Percentiles rank a stretch among this genome's conserved stretches.
Evolutionary conservation across 768 basidiomycete genomes (phyloP).

Genomic region (Termitomyces titanicus): DNA sequence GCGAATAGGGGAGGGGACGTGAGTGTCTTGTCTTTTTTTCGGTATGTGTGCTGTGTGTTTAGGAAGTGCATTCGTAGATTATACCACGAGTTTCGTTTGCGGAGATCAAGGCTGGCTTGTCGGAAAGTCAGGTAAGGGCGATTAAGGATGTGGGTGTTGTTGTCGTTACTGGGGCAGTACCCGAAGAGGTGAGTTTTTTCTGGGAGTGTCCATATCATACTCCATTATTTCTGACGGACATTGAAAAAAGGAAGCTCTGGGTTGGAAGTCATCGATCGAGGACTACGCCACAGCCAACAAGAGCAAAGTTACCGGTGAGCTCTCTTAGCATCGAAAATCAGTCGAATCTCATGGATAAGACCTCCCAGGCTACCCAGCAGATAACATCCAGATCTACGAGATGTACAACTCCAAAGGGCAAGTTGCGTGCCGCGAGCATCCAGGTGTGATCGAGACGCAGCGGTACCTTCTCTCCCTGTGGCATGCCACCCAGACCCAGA

Average conservation of each 20-base stretch:
- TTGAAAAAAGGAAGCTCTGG: constrained; percentile 45
- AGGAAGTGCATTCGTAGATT: constrained; percentile 28
- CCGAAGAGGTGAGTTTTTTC: constrained; percentile 38
- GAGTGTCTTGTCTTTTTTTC: constrained; percentile 11
- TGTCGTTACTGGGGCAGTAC: constrained; percentile 55
- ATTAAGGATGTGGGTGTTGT: constrained; percentile 54
- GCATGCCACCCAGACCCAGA: constrained; percentile 35
- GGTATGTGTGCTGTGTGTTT: background rate
- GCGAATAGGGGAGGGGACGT: constrained; percentile 44
- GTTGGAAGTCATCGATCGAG: constrained; percentile 53
- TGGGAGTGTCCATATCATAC: too few relatives aligned
- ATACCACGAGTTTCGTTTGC: constrained; percentile 47
- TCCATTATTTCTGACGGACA: background rate
- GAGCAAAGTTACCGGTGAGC: constrained; percentile 43
- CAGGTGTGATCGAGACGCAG: constrained; percentile 54
- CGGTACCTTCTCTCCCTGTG: constrained; percentile 55
- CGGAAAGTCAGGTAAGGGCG: constrained; percentile 35
- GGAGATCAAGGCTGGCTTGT: constrained; percentile 44
- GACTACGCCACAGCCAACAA: constrained; percentile 52
- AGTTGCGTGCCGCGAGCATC: constrained; percentile 65
- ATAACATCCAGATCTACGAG: constrained; percentile 71
- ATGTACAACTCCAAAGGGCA: constrained; percentile 68
- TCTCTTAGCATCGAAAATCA: too few relatives aligned
- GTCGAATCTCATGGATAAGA: background rate
- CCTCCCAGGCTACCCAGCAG: constrained; percentile 55